phyloP scores from a whole-genome alignment of 306 rosid species.

The Lathyrus tuberosus region DNA sequence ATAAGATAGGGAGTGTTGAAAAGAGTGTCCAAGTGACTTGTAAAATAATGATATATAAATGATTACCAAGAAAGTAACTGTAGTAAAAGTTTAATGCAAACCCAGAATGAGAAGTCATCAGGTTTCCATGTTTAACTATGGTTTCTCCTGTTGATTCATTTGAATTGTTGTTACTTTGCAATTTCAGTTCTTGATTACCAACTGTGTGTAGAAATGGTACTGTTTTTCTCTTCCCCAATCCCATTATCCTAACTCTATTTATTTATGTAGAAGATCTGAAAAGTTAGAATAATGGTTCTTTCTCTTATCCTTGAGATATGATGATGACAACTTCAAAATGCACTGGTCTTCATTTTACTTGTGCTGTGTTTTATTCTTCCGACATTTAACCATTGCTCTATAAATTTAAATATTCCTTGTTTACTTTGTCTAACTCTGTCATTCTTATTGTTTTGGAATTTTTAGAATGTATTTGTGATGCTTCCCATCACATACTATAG shows the following conservation, averaged over 20 bases:
- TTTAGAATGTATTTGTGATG: conserved; percentile 1
- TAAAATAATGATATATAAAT: too few species aligned
- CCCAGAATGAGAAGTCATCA: conserved; percentile 1
- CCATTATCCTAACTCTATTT: conserved; percentile 17
- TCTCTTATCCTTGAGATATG: conserved; percentile 3
- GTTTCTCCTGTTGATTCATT: conserved; percentile 25
- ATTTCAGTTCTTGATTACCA: not conserved
- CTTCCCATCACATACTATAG: not conserved
- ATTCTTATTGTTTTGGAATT: conserved; percentile 13
- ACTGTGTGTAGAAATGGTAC: conserved; percentile 1
- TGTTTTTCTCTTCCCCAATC: conserved; percentile 14
- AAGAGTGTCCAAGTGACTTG: not conserved
- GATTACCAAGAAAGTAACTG: conserved; percentile 20
- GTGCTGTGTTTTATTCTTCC: conserved; percentile 10
- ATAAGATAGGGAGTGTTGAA: not conserved
- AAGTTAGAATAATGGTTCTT: conserved; percentile 4
- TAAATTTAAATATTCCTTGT: conserved; percentile 5
- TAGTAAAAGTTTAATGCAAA: conserved; percentile 21
- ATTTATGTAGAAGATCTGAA: conserved; percentile 24
- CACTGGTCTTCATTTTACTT: conserved; percentile 5
- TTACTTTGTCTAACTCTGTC: not conserved
- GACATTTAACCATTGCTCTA: not conserved
- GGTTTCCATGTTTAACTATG: conserved; percentile 19
- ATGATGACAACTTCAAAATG: not conserved
- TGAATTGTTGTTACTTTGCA: not conserved